phyloP scores from a whole-genome alignment of 371 early-diverging fungal genomes.

The Synchytrium microbalum region DNA sequence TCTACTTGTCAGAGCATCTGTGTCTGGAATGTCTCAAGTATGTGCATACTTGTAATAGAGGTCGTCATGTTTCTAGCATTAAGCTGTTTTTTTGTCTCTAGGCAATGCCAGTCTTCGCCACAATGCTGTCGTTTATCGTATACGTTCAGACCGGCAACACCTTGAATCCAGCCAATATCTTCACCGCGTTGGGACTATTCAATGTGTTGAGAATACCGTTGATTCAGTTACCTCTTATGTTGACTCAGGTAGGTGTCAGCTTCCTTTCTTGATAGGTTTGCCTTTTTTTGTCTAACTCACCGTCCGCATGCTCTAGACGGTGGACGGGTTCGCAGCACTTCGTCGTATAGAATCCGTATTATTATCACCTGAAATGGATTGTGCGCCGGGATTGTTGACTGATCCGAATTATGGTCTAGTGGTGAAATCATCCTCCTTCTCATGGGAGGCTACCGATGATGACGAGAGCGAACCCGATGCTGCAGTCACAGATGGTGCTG shows the following conservation, averaged over 20 bases:
- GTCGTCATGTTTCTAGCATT: conserved; percentile 26
- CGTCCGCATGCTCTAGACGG: no score
- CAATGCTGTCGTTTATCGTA: background rate
- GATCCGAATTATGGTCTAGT: background rate
- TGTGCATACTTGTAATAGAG: no score
- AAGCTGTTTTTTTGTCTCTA: conserved; percentile 55
- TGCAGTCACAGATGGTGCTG: no score
- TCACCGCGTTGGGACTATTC: background rate
- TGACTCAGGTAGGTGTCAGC: conserved; percentile 11
- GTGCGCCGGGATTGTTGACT: conserved; percentile 1
- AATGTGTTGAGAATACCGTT: conserved; percentile 11
- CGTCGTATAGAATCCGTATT: conserved; percentile 17
- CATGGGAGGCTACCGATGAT: no score
- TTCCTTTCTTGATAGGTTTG: no score
- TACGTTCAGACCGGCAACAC: background rate
- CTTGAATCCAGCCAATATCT: background rate
- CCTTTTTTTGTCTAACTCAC: no score
- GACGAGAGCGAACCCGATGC: no score
- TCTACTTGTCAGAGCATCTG: conserved; percentile 39
- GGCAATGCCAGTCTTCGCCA: conserved; percentile 22
- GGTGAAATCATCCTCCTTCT: background rate
- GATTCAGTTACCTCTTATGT: conserved; percentile 15
- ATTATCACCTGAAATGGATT: conserved; percentile 17
- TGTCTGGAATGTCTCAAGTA: background rate
- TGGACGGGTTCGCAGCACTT: conserved; percentile 18